Evolutionary conservation across 495 filamentous ascomycete genomes (phyloP).

Genomic region (Aspergillus cristatus): DNA sequence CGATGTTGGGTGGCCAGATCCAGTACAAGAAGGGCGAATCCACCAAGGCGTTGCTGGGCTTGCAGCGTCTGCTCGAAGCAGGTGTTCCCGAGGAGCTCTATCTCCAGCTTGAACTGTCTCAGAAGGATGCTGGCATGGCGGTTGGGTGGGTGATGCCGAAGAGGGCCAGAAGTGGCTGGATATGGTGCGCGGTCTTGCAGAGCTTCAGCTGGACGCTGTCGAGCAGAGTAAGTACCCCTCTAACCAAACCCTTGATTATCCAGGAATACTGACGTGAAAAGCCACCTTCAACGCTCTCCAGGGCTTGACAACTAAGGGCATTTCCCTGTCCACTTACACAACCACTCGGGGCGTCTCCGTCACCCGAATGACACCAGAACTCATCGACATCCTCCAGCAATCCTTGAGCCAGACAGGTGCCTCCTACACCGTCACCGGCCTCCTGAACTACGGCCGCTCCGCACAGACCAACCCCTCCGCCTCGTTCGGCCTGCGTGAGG

Average conservation of each 20-base stretch:
- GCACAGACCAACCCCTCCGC: neutral
- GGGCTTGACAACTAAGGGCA: neutral
- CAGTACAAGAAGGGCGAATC: slow-evolving; percentile 1
- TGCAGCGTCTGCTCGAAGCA: slow-evolving; percentile 1
- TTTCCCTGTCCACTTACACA: neutral
- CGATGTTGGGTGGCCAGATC: slow-evolving; percentile 3
- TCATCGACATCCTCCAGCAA: neutral
- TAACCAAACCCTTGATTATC: neutral
- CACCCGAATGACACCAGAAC: slow-evolving; percentile 1
- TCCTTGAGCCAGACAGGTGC: neutral
- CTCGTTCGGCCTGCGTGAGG: slow-evolving; percentile 1
- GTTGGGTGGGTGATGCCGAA: neutral
- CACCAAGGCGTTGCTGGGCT: neutral
- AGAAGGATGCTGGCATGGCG: no score
- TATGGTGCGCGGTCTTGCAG: neutral
- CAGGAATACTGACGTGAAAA: neutral
- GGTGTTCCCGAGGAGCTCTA: neutral
- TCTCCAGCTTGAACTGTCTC: slow-evolving; percentile 1
- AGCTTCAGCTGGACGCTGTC: slow-evolving; percentile 1
- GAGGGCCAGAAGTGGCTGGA: slow-evolving; percentile 3
- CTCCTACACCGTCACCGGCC: slow-evolving; percentile 2
- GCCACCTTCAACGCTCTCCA: slow-evolving; percentile 4
- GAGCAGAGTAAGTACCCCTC: slow-evolving; percentile 1
- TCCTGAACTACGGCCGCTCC: neutral
- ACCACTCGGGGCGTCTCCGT: slow-evolving; percentile 1